Evolutionary conservation across 169 alveolate genomes (phyloP).

Genomic region (Babesia divergens): DNA sequence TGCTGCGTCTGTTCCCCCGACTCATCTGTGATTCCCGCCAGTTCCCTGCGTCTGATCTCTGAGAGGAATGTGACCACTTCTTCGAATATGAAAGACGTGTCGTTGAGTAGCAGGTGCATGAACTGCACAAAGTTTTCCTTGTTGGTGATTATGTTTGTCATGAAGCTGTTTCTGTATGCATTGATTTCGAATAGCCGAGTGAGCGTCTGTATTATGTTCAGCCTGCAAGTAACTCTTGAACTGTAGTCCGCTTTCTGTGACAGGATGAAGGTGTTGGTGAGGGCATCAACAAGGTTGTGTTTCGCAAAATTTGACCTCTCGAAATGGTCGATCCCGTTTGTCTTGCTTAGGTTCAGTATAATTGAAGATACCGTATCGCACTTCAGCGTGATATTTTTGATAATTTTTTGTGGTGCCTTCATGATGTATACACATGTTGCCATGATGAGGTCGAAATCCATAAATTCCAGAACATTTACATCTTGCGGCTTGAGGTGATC

Average conservation of each 20-base stretch:
- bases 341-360: slow-evolving; percentile 62
- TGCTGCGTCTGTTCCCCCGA: slow-evolving; percentile 7
- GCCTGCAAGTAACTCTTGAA: slow-evolving; percentile 74
- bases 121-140: slow-evolving; percentile 81
- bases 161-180: slow-evolving; percentile 69
- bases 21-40: slow-evolving; percentile 54
- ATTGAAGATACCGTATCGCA: slow-evolving; percentile 80
- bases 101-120: slow-evolving; percentile 82
- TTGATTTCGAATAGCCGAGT: slow-evolving; percentile 65
- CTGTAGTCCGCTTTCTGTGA: slow-evolving; percentile 80
- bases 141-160: slow-evolving; percentile 62
- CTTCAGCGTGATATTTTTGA: slow-evolving; percentile 80
- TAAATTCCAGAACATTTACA: slow-evolving; percentile 48
- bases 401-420: slow-evolving; percentile 69
- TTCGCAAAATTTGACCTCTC: slow-evolving; percentile 57
- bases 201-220: slow-evolving; percentile 73
- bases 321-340: slow-evolving; percentile 20
- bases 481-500: slow-evolving; percentile 61
- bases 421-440: slow-evolving; percentile 77
- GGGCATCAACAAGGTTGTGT: slow-evolving; percentile 72
- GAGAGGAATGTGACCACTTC: slow-evolving; percentile 84
- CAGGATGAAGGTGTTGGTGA: slow-evolving; percentile 71
- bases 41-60: slow-evolving; percentile 81
- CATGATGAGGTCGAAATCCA: slow-evolving; percentile 80
- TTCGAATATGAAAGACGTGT: slow-evolving; percentile 80